Evolutionary conservation across 495 filamentous ascomycete species (phyloP).

Genomic region (Podospora tetraspora): DNA sequence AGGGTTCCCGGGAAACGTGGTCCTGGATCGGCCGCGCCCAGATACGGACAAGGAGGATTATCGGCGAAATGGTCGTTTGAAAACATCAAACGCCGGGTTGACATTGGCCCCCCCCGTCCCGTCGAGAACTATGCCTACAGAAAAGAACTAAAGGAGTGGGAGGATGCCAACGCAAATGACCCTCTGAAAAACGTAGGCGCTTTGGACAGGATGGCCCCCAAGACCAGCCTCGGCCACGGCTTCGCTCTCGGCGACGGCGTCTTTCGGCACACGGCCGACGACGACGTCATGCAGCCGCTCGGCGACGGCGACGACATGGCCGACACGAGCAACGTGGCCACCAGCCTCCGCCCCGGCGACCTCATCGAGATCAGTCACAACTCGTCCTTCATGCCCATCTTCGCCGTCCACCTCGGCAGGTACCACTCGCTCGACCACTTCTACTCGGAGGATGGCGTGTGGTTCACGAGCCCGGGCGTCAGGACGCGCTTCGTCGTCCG

Average conservation of each 20-base stretch:
- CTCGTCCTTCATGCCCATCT: conserved; percentile 37
- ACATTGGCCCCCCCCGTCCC: neutral
- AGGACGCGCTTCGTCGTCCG: conserved; percentile 58
- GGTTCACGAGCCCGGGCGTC: conserved; percentile 51
- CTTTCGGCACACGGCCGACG: conserved; percentile 26
- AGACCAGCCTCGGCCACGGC: neutral
- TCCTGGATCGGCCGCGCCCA: no score
- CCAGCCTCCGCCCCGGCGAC: conserved; percentile 61
- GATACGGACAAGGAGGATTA: no score
- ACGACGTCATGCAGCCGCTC: conserved; percentile 27
- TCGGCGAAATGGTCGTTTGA: neutral
- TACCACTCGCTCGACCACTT: conserved; percentile 61
- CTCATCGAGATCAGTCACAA: conserved; percentile 59
- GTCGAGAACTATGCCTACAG: neutral
- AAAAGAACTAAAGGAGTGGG: neutral
- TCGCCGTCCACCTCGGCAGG: conserved; percentile 67
- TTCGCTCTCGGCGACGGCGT: conserved; percentile 9
- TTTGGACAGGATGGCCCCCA: neutral
- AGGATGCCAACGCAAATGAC: neutral
- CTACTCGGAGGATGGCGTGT: conserved; percentile 67
- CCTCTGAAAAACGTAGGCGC: neutral
- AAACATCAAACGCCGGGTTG: neutral
- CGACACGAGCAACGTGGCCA: conserved; percentile 30
- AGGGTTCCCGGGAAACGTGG: neutral
- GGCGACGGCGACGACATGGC: conserved; percentile 38